Evolutionary conservation across 345 rosid species (phyloP), one percentile per base, ranked within the genome.

Genomic region (Gossypium rotundifolium): DNA sequence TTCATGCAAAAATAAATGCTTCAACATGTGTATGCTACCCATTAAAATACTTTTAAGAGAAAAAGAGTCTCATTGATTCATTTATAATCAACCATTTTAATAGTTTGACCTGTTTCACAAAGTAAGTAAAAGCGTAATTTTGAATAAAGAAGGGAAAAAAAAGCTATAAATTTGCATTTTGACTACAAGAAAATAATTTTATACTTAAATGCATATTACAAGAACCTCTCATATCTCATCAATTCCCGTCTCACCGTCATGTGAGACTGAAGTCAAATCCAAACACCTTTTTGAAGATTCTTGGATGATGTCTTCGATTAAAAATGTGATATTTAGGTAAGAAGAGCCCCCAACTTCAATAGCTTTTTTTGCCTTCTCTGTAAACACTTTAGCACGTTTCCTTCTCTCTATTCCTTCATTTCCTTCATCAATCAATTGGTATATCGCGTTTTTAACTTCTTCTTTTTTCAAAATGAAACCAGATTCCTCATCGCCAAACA

Each of bases 271-370:
- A 61, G 1, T 33, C 11, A 33, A 62, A 18, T 33, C 66, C 45
- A 11, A 9, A 9, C 25, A 17, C 25, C 17, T 8, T n/a, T 64
- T 64, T 9, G 17, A 6, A 40, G 20, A 48, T 49, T 44, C 44
- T 65, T 83, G 75, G 57, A 44, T 73, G 46, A 75, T 73, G 61
- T 83, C 79, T 60, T 80, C 65, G 62, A 80, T 80, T 33, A 85
- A 71, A 38, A 65, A 5, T 3, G 70, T 58, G 20, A 82, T 46
- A 65, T 82, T 65, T 9, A 38, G 63, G 63, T 80, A 29, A 53
- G 88, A 85, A 78, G 88, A 85, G 16, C 84, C 81, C 62, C 80
- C 76, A 38, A 63, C 67, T 53, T 68, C 84, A 61, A 82, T 59
- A 11, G 82, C 84, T 51, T 70, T 77, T n/a, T 79, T 79, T 70